Percentiles rank a stretch among this genome's conserved stretches.
These are phyloP conservation scores for Lentinula sp. DNA, from an alignment of 768 basidiomycete genomes.

Conservation along the genomic window DNA sequence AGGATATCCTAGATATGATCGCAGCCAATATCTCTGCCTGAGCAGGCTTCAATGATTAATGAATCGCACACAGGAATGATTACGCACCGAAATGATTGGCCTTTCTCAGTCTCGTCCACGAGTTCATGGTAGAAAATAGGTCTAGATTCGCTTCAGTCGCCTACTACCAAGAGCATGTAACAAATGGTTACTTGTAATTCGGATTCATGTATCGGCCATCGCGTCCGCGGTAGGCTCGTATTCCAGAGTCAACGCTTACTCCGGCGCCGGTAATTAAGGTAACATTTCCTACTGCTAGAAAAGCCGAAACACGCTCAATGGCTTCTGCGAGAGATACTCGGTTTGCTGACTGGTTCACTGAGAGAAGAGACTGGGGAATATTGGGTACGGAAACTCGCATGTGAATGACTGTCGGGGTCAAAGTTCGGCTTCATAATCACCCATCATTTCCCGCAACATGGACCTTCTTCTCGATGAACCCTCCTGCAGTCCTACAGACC, in stretches of 20 bases:
- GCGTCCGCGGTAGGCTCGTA: conserved; percentile 85
- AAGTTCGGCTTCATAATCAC: neutral
- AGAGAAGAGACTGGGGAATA: conserved; percentile 56
- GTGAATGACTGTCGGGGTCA: conserved; percentile 23
- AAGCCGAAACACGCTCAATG: conserved; percentile 53
- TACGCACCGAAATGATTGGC: conserved; percentile 63
- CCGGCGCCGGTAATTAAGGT: conserved; percentile 86
- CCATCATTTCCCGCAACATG: conserved; percentile 9
- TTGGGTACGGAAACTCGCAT: conserved; percentile 81
- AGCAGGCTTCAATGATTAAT: neutral
- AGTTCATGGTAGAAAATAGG: conserved; percentile 83
- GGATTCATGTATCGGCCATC: conserved; percentile 88
- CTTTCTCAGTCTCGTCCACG: conserved; percentile 62
- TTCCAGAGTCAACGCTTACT: conserved; percentile 92
- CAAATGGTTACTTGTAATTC: conserved; percentile 65
- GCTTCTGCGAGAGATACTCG: conserved; percentile 44
- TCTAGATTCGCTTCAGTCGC: conserved; percentile 19
- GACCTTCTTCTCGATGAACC: conserved; percentile 2
- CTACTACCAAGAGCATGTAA: neutral
- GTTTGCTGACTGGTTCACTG: conserved; percentile 30
- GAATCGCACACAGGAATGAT: neutral
- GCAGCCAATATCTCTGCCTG: conserved; percentile 88
- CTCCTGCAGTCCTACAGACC: conserved; percentile 56
- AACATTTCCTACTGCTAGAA: conserved; percentile 66
- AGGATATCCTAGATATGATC: conserved; percentile 81